These are phyloP conservation scores for Zanthoxylum bungeanum DNA, from an alignment of 345 rosid genomes.

Conservation along the genomic window DNA sequence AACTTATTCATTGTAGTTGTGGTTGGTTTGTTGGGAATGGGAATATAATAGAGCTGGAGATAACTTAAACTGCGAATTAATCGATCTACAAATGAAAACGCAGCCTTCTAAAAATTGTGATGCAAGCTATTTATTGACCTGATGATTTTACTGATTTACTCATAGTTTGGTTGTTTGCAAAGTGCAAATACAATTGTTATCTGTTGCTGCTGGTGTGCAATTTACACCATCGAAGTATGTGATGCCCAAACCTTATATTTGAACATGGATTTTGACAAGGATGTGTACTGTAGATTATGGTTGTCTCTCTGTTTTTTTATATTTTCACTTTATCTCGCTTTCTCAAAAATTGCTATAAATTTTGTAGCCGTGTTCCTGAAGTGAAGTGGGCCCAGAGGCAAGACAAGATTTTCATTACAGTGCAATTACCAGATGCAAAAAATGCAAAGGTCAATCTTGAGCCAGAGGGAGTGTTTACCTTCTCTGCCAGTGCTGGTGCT, in stretches of 20 bases:
- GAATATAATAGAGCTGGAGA: not conserved
- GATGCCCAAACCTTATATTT: not conserved
- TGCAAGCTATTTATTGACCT: not conserved
- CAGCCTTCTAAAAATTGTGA: not conserved
- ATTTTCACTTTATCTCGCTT: not conserved
- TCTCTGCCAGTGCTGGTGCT: constrained; percentile 72
- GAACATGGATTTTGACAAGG: not conserved
- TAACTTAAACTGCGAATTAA: not conserved
- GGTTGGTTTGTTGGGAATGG: not conserved
- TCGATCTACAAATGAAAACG: not conserved
- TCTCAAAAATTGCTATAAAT: not conserved
- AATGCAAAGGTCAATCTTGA: constrained; percentile 70
- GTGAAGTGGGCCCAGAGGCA: constrained; percentile 86
- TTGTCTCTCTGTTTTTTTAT: not conserved
- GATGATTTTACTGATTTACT: too few relatives aligned
- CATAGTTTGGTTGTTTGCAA: not conserved
- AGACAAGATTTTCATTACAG: constrained; percentile 68
- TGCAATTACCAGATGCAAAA: constrained; percentile 65
- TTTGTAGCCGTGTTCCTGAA: constrained; percentile 74
- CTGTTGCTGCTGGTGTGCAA: not conserved
- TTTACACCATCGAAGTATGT: not conserved
- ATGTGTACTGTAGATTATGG: not conserved
- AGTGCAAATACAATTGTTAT: not conserved
- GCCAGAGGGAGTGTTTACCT: constrained; percentile 71
- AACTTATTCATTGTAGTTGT: not conserved